A percentile compares a stretch with the other conserved stretches of the same genome.
phyloP scores from a whole-genome alignment of 257 asterid species.

The Lantana camara region DNA sequence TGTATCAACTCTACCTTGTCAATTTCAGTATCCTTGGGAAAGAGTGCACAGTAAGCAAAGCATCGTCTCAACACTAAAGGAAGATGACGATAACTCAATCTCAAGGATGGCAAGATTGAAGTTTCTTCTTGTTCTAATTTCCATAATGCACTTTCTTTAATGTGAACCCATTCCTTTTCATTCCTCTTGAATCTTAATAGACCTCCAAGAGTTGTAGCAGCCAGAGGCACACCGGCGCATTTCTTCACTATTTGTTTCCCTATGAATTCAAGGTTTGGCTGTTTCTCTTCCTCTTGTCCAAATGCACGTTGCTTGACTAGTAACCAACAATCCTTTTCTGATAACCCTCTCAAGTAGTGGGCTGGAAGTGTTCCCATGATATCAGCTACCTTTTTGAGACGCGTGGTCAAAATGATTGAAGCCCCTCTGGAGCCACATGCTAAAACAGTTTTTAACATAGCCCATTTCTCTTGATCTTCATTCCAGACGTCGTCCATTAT shows the following conservation, averaged over 20 bases:
- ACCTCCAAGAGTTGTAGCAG: constrained; percentile 34
- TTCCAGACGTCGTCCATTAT: constrained; percentile 39
- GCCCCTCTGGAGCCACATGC: constrained; percentile 17
- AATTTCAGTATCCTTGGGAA: constrained; percentile 26
- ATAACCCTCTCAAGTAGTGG: constrained; percentile 1
- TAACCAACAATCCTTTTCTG: constrained; percentile 10
- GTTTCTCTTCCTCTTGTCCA: not conserved
- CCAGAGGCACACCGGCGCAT: constrained; percentile 14
- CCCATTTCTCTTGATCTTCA: constrained; percentile 37
- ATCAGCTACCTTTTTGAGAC: not conserved
- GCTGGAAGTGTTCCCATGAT: constrained; percentile 16
- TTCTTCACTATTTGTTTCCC: not conserved
- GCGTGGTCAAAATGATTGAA: constrained; percentile 12
- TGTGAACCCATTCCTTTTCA: constrained; percentile 33
- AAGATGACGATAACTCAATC: constrained; percentile 40
- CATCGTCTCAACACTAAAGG: constrained; percentile 32
- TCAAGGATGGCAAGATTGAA: constrained; percentile 27
- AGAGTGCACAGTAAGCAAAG: constrained; percentile 40
- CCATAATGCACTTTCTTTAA: constrained; percentile 34
- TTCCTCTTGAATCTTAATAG: constrained; percentile 29
- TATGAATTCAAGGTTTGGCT: not conserved
- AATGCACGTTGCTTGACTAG: constrained; percentile 10
- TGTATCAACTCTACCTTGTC: constrained; percentile 15
- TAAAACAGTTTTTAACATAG: constrained; percentile 15
- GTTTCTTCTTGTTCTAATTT: constrained; percentile 23